Evolutionary conservation across 805 yeast species (phyloP), one percentile per base, ranked within the genome.

Genomic region (Candida maris): DNA sequence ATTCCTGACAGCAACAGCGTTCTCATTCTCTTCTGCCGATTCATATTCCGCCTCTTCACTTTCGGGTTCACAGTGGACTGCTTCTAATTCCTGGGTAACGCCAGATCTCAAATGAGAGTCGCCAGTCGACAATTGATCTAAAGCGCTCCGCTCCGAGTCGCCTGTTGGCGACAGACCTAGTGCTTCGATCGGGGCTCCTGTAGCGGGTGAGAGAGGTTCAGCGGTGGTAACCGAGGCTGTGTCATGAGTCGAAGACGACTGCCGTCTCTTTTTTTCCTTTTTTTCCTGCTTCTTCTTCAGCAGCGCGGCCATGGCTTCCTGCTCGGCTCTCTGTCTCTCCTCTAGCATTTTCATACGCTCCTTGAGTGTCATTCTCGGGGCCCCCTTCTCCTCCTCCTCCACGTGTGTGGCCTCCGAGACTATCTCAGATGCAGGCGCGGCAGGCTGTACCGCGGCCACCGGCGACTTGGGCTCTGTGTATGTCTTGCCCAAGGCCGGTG

Each of bases 261-360:
- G 28, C 37, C 20, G 36, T 37, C 15, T 32, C 18, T 37, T 39
- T 42, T 52, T 52, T 44, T 59, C 55, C 54, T 75, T 77, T 56
- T 71, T 70, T 54, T 68, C 74, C 39, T 68, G 71, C 39, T 68
- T 70, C 51, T 71, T 73, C 48, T 70, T 72, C 52, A 71, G 46
- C 6, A 81, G 76, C 3, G 78, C 81, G 45, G 77, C 89, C 39
- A 77, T 67, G 42, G 81, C 91, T 17, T 51, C 55, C 15, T 81
- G 85, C 49, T 86, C 94, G 52, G 83, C 84, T 41, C 75, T 76
- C 54, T 86, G 96, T 40, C 80, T 79, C 52, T 85, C 76, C 57
- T 89, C 95, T 34, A 91, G 67, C 52, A 85, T 52, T 4, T 87
- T 86, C 55, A 91, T 87, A 46, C 97, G 73, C 49, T 93, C 97